Evolutionary conservation across 176 grass and related monocot genomes (phyloP).

Genomic region (Ensete ventricosum): DNA sequence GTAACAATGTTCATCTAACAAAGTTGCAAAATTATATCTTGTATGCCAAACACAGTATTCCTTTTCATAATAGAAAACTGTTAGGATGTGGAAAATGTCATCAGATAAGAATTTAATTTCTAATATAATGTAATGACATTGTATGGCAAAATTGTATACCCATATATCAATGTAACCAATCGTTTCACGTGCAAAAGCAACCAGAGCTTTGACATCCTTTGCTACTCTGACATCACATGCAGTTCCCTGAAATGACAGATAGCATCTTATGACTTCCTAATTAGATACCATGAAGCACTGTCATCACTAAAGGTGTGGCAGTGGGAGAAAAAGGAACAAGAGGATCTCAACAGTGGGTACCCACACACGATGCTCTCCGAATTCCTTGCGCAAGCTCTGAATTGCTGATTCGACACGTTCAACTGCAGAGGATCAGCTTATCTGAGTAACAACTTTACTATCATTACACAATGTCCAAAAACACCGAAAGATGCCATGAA

Average conservation of each 20-base stretch:
- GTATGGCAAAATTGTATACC: slow-evolving; percentile 30
- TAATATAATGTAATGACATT: slow-evolving; percentile 1
- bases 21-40: neutral
- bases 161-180: slow-evolving; percentile 88
- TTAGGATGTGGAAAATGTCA: neutral
- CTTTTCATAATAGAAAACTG: neutral
- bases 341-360: slow-evolving; percentile 52
- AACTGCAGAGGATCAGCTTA: slow-evolving; percentile 49
- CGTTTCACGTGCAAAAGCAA: slow-evolving; percentile 54
- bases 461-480: neutral
- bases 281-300: neutral
- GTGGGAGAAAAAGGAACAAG: slow-evolving; percentile 9
- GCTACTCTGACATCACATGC: slow-evolving; percentile 88
- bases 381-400: slow-evolving; percentile 56
- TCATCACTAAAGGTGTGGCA: neutral
- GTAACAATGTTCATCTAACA: neutral
- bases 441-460: neutral
- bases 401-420: slow-evolving; percentile 62
- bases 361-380: slow-evolving; percentile 93
- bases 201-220: slow-evolving; percentile 82
- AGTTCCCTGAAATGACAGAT: slow-evolving; percentile 52
- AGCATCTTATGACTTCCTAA: neutral
- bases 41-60: neutral
- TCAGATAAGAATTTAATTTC: neutral
- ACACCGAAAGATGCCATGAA: too few relatives aligned